Evolutionary conservation across 2,329 filamentous ascomycete species (phyloP).

Genomic region (Thyridium curvatum): DNA sequence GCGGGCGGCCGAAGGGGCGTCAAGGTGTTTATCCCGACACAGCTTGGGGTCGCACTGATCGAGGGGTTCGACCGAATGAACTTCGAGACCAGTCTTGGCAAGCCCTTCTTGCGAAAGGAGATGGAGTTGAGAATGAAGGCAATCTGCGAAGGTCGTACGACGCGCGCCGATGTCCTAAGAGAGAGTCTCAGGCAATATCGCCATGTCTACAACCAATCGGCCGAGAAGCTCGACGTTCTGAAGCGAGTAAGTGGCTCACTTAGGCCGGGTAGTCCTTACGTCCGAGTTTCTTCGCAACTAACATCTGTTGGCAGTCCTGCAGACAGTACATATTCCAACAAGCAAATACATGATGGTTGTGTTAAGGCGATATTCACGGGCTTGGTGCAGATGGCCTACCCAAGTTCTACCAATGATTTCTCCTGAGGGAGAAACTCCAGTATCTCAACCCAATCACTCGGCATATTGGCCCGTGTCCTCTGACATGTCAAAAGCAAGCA

Average conservation of each 20-base stretch:
- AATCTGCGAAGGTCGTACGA: conserved; percentile 83
- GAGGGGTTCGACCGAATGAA: conserved; percentile 94
- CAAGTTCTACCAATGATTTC: not conserved
- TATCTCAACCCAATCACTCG: not conserved
- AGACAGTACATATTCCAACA: conserved; percentile 44
- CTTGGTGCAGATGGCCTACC: not conserved
- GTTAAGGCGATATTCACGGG: conserved; percentile 3
- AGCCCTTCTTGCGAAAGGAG: conserved; percentile 93
- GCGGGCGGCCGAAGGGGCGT: conserved; percentile 45
- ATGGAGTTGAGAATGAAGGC: conserved; percentile 97
- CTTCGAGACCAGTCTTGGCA: conserved; percentile 85
- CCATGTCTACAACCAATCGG: conserved; percentile 76
- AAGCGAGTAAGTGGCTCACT: conserved; percentile 46
- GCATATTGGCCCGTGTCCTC: not conserved
- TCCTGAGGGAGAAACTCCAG: not conserved
- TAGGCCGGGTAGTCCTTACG: not conserved
- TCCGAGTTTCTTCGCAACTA: conserved; percentile 6
- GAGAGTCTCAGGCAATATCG: conserved; percentile 85
- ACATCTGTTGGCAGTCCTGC: conserved; percentile 31
- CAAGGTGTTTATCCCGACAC: conserved; percentile 88
- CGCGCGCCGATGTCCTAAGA: conserved; percentile 66
- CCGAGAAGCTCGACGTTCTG: conserved; percentile 64
- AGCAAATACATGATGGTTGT: conserved; percentile 8
- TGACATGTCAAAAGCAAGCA: not conserved
- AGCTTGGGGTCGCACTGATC: conserved; percentile 84